A percentile compares a stretch with the other conserved stretches of the same genome.
phyloP scores from a whole-genome alignment of 1,284 basidiomycete genomes.

The Exsudoporus floridanus region DNA sequence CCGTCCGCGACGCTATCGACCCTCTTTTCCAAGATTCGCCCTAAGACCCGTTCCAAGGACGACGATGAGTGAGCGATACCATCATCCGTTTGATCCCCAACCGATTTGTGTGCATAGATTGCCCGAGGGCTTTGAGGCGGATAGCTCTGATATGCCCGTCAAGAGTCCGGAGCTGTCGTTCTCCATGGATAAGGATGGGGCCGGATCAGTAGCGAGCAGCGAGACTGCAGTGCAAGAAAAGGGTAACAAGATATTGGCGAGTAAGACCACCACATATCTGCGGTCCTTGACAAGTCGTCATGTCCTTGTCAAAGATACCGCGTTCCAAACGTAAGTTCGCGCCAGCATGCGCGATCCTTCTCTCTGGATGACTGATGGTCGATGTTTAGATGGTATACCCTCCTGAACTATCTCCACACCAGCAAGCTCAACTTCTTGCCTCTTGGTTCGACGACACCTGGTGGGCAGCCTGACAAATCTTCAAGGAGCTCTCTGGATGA shows the following conservation, averaged over 20 bases:
- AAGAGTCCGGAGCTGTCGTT: conserved; percentile 5
- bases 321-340: conserved; percentile 14
- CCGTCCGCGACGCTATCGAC: background rate
- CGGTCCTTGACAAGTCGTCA: conserved; percentile 7
- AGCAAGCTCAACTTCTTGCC: conserved; percentile 21
- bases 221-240: conserved; percentile 1
- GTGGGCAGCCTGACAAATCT: background rate
- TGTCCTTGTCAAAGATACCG: conserved; percentile 26
- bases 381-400: conserved; percentile 24
- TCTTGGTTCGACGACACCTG: conserved; percentile 7
- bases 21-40: background rate
- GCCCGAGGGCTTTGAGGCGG: conserved; percentile 7
- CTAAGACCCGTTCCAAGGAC: background rate
- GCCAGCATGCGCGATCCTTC: background rate
- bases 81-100: background rate
- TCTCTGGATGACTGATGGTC: background rate
- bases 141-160: conserved; percentile 14
- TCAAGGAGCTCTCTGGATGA: conserved; percentile 1
- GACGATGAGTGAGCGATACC: background rate
- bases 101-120: conserved; percentile 7
- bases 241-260: background rate
- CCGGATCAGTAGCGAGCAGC: background rate
- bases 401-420: conserved; percentile 31
- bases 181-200: background rate
- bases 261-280: background rate